Base-by-base conservation (phyloP, 371 early-diverging fungal species). In the Chytridiales sp. region DNA sequence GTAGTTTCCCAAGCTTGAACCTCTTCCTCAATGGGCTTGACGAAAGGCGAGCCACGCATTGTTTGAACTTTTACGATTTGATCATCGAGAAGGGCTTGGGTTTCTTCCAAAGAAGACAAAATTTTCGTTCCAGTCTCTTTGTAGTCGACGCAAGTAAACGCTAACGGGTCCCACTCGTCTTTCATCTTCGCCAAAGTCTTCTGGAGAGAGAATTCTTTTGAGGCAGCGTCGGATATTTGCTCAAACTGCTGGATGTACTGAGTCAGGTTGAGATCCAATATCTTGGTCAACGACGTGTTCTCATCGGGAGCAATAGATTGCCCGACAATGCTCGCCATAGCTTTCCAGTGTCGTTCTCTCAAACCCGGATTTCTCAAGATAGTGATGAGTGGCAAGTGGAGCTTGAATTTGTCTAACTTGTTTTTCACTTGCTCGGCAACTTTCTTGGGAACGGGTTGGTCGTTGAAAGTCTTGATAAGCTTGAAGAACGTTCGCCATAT, bases 21-120 rank as follows among this genome's bases (percentile, higher is more conserved):
- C 29, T 81, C 81, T 42, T 69, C 72, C 50, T 77, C 79, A 34
- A 79, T 72, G 4, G 79, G 75, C 61, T 79, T 79, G 15, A 74
- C 72, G 59, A 79, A 81, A 19, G 81, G 81, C 1, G 74, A 73
- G 15, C 78, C 76, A 15, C 78, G 59, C 81, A 81, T 81, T 0
- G 81, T 78, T 56, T 77, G 78, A 4, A 79, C 79, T 63, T 81
- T 81, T 36, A 81, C 81, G 42, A 79, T 81, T 63, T 81, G 81
- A 56, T 81, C 81, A 55, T 81, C 81, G 22, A 81, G 66, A 19
- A 81, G 56, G 3, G 78, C 72, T 49, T 81, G 81, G 4, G 79
- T 68, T 41, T 76, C 76, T 55, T 81, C 81, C 21, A 81, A 46
- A 1, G 77, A 62, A 15, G 81, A 75, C 22, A 81, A 55, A 44